Evolutionary conservation across 2,329 filamentous ascomycete species (phyloP).

Genomic region (Hypomyces rosellus): DNA sequence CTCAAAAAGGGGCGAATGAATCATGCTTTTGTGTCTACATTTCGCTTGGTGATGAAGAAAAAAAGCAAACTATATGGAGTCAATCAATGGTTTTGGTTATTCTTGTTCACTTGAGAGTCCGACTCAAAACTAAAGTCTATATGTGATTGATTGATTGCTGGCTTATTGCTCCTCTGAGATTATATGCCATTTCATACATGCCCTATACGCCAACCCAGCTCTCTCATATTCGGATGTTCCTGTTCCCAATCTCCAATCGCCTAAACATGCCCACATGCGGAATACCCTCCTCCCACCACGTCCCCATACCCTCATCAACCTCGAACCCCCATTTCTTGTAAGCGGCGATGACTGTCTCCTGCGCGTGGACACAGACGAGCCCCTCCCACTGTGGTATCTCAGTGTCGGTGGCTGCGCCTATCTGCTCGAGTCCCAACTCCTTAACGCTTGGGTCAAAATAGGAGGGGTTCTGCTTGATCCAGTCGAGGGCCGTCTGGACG

Average conservation of each 20-base stretch:
- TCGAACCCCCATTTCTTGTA: conserved; percentile 71
- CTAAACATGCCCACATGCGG: conserved; percentile 77
- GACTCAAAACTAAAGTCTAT: neutral
- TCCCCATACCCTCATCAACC: conserved; percentile 65
- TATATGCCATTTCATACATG: neutral
- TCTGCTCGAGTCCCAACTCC: conserved; percentile 37
- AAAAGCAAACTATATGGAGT: conserved; percentile 1
- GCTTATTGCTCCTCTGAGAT: too few relatives aligned
- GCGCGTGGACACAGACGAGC: conserved; percentile 72
- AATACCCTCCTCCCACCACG: conserved; percentile 80
- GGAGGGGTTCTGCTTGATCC: conserved; percentile 55
- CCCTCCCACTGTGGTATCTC: conserved; percentile 62
- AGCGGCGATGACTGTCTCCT: conserved; percentile 55
- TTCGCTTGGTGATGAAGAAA: conserved; percentile 7
- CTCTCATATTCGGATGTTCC: conserved; percentile 19
- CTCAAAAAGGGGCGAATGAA: conserved; percentile 35
- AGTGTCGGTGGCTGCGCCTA: conserved; percentile 31
- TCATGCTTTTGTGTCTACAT: conserved; percentile 13
- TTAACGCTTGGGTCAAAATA: conserved; percentile 46
- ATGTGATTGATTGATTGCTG: neutral
- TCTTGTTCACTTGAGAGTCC: neutral
- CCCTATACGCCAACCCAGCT: too few relatives aligned
- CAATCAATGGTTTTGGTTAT: conserved; percentile 4
- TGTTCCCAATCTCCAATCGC: conserved; percentile 34
- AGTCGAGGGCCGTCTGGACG: conserved; percentile 61